Conservation (phyloP, 2,329 filamentous ascomycete genomes). For the Escovopsis weberi region DNA sequence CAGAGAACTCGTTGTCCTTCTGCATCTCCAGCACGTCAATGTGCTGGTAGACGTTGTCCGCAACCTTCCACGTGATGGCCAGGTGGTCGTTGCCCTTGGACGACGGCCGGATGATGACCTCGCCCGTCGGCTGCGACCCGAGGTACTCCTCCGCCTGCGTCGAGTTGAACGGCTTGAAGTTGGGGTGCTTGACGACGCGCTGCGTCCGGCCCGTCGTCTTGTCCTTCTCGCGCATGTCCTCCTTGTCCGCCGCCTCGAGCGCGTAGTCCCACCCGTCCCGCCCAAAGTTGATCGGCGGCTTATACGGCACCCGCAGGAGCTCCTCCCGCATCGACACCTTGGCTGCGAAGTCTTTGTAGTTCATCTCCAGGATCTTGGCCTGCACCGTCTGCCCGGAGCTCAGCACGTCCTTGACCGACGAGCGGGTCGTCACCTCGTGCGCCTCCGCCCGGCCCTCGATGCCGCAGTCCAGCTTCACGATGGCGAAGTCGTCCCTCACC, state of each 20-base stretch:
- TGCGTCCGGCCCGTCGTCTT: constrained; percentile 73
- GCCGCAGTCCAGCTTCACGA: constrained; percentile 86
- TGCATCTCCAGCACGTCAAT: constrained; percentile 93
- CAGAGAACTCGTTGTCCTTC: constrained; percentile 92
- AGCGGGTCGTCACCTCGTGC: constrained; percentile 63
- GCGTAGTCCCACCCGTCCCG: constrained; percentile 76
- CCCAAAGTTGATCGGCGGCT: constrained; percentile 54
- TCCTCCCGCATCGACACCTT: constrained; percentile 78
- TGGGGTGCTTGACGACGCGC: constrained; percentile 92
- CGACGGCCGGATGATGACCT: constrained; percentile 88
- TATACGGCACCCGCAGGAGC: constrained; percentile 57
- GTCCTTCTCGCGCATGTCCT: constrained; percentile 74
- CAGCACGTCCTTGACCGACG: constrained; percentile 59
- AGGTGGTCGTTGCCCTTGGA: constrained; percentile 93
- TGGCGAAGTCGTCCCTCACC: constrained; percentile 82
- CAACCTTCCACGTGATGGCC: constrained; percentile 95
- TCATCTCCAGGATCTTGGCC: constrained; percentile 76
- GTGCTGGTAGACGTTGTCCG: constrained; percentile 91
- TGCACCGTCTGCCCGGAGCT: constrained; percentile 70
- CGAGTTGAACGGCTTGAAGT: constrained; percentile 88
- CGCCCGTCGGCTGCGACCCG: constrained; percentile 69
- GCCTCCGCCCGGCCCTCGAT: constrained; percentile 79
- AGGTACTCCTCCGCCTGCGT: constrained; percentile 88
- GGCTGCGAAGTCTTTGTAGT: constrained; percentile 70
- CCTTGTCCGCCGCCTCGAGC: constrained; percentile 68